Conservation (phyloP, 176 grass and related monocot genomes). For the Olyra latifolia region DNA sequence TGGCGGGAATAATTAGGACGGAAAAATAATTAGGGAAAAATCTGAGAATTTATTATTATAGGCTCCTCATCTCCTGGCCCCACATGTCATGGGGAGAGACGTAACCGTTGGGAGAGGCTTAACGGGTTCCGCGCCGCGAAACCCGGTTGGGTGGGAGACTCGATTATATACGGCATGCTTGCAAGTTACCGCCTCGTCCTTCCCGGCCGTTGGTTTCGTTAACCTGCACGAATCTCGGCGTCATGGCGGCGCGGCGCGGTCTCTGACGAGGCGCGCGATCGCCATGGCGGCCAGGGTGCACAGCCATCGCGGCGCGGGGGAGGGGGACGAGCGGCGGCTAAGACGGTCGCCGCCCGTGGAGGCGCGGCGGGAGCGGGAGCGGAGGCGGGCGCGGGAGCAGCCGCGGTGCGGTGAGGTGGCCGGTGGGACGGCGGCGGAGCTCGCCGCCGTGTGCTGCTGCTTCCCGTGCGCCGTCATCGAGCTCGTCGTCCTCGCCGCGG, state of each 20-base stretch:
- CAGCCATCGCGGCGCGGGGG: background rate
- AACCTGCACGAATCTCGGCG: background rate
- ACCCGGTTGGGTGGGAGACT: background rate
- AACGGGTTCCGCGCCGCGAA: constrained; percentile 6
- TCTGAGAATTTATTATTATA: background rate
- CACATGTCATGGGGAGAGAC: background rate
- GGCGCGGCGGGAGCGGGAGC: constrained; percentile 10
- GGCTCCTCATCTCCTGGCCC: background rate
- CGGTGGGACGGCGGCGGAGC: constrained; percentile 66
- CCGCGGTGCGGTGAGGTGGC: constrained; percentile 62
- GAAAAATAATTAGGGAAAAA: background rate
- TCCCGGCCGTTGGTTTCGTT: background rate
- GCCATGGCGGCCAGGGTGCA: constrained; percentile 13
- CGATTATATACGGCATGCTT: constrained; percentile 13
- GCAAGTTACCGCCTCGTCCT: background rate
- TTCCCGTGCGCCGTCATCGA: constrained; percentile 64
- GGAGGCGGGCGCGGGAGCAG: constrained; percentile 20
- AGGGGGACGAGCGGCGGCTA: background rate
- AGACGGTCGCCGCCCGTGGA: constrained; percentile 34
- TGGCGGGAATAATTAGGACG: background rate
- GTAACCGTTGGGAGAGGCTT: background rate
- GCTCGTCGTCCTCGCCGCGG: constrained; percentile 56
- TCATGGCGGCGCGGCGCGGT: background rate
- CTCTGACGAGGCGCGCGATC: constrained; percentile 11
- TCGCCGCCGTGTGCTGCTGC: constrained; percentile 70